Evolutionary conservation across 768 basidiomycete genomes (phyloP), one percentile per base, ranked within the genome.

Genomic region (Naganishia kalamii): DNA sequence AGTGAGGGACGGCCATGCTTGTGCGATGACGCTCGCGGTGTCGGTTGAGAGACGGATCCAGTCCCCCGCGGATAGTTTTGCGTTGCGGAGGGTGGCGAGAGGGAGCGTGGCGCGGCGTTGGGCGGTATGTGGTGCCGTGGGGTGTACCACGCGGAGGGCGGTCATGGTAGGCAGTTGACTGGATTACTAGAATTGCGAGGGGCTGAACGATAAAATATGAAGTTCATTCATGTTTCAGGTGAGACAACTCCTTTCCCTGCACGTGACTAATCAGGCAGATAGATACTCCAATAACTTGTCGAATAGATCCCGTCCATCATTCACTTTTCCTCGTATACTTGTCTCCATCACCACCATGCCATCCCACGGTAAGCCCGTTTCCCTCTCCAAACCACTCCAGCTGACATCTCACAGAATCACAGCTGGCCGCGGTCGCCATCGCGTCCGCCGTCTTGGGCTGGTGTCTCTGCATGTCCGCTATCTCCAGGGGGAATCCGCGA

Each of bases 361-460:
- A 25, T 57, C 37, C 4, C 54, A 57, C 54, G 54, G 54, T 57
- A 33, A 57, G 35, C 37, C 23, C 10, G 21, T 25, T 23, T 40
- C 21, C 23, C 30, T 10, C 1, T n/a, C 11, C n/a, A 5, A 19
- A 52, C 37, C 37, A 23, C 37, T 37, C 35, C 37, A 25, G 27
- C 54, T 15, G 1, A 12, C 19, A 30, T 57, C 35, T 6, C 23
- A 25, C 37, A 57, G 54, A 40, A 40, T 57, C 54, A 0, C 54
- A 57, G 27, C 13, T 57, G 37, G 35, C 30, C 27, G 54, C 17
- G 33, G 54, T 57, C 2, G 54, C 54, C 23, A 40, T 57, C 19
- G 37, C 54, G 21, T 57, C 54, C 11, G 54, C 54, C 21, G 54
- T 57, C 12, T 57, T 57, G 21, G 54, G 54, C 23, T 57, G 40